phyloP scores from a whole-genome alignment of 1,284 basidiomycete species.

The Apiotrichum gracile region DNA sequence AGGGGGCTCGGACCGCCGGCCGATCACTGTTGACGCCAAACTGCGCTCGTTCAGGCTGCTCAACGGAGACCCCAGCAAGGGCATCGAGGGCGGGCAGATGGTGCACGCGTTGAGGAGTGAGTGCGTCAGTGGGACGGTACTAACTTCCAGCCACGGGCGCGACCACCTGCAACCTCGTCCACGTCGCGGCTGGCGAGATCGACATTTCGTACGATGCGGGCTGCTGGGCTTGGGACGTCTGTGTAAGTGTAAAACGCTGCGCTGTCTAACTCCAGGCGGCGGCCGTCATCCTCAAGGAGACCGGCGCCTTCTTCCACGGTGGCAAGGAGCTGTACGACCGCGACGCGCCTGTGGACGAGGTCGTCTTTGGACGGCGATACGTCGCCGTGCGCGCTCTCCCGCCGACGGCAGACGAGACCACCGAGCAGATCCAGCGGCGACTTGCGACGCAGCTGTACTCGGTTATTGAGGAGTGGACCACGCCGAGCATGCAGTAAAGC shows the following conservation, averaged over 20 bases:
- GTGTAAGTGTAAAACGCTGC: constrained; percentile 51
- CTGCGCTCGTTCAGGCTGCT: constrained; percentile 64
- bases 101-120: constrained; percentile 68
- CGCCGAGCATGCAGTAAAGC: constrained; percentile 14
- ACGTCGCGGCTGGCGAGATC: constrained; percentile 75
- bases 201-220: constrained; percentile 59
- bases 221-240: constrained; percentile 70
- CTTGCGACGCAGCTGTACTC: constrained; percentile 77
- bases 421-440: constrained; percentile 66
- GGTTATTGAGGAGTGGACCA: constrained; percentile 62
- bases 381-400: constrained; percentile 56
- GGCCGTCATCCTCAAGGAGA: constrained; percentile 81
- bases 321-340: constrained; percentile 54
- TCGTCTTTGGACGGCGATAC: constrained; percentile 76
- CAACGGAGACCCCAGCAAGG: constrained; percentile 63
- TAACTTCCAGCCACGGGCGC: constrained; percentile 56
- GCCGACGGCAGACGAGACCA: constrained; percentile 53
- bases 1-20: constrained; percentile 76
- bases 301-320: constrained; percentile 68
- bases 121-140: neutral
- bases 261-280: constrained; percentile 56
- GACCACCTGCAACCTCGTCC: constrained; percentile 70
- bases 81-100: constrained; percentile 75
- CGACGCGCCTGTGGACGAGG: constrained; percentile 55
- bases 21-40: constrained; percentile 59